Evolutionary conservation across 2,329 filamentous ascomycete genomes (phyloP).

Genomic region (Alternaria angustiovoidea): DNA sequence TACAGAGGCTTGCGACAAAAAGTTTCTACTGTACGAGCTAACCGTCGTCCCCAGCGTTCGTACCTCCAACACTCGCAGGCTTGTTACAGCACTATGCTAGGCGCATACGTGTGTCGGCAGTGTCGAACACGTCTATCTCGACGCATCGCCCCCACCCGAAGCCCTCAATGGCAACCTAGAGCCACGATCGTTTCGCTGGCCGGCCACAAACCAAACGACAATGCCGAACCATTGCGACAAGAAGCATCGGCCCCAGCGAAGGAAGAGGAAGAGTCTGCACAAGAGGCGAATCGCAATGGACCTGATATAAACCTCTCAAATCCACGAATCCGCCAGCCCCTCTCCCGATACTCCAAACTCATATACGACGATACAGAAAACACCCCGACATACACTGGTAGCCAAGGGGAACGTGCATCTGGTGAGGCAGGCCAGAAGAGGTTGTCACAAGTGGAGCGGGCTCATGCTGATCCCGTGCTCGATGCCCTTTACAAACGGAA

Average conservation of each 20-base stretch:
- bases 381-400: neutral
- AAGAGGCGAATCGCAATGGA: constrained; percentile 1
- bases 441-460: neutral
- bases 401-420: neutral
- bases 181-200: constrained; percentile 45
- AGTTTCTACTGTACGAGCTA: constrained; percentile 4
- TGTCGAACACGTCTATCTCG: constrained; percentile 38
- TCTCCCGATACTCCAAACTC: constrained; percentile 29
- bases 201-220: constrained; percentile 14
- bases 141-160: constrained; percentile 17
- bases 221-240: constrained; percentile 10
- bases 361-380: constrained; percentile 3
- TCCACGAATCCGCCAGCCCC: neutral
- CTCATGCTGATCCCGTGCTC: neutral
- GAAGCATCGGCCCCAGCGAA: constrained; percentile 12
- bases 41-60: constrained; percentile 6
- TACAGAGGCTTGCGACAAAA: neutral
- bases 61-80: constrained; percentile 1
- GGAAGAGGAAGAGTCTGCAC: constrained; percentile 9
- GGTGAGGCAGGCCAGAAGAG: neutral
- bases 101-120: constrained; percentile 46
- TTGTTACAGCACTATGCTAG: constrained; percentile 34
- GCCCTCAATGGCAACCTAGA: constrained; percentile 41
- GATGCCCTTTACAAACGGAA: neutral
- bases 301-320: neutral